Conservation (phyloP, 2,329 filamentous ascomycete genomes). For the Atkinsonella hypoxylon region DNA sequence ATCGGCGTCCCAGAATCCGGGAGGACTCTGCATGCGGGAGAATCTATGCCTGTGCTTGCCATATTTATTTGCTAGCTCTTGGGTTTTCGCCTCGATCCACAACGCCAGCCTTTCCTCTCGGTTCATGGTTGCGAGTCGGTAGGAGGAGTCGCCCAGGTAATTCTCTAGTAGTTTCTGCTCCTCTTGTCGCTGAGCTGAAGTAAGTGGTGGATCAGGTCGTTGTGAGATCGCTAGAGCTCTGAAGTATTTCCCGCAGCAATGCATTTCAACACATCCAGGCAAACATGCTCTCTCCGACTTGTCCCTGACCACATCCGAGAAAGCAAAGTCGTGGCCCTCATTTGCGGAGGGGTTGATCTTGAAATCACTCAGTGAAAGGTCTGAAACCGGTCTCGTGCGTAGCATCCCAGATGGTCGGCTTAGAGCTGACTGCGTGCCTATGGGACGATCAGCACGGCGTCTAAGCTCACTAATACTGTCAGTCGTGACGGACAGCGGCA, state of each 20-base stretch:
- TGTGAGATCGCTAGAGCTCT: slow-evolving; percentile 49
- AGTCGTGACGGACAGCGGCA: not conserved
- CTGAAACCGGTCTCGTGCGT: slow-evolving; percentile 42
- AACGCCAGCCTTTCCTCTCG: slow-evolving; percentile 50
- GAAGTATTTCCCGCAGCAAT: slow-evolving; percentile 67
- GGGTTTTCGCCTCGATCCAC: slow-evolving; percentile 64
- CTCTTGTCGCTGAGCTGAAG: slow-evolving; percentile 22
- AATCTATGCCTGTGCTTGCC: slow-evolving; percentile 70
- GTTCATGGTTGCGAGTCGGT: slow-evolving; percentile 46
- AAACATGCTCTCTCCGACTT: slow-evolving; percentile 58
- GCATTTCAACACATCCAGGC: slow-evolving; percentile 59
- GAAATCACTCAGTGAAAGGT: slow-evolving; percentile 61
- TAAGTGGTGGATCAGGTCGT: slow-evolving; percentile 27
- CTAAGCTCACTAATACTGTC: not conserved
- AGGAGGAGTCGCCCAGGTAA: slow-evolving; percentile 46
- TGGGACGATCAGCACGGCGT: not conserved
- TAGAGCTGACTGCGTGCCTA: not conserved
- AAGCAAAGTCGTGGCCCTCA: slow-evolving; percentile 60
- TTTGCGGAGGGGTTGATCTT: slow-evolving; percentile 67
- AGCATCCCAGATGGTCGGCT: slow-evolving; percentile 24
- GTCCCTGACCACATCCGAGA: slow-evolving; percentile 60
- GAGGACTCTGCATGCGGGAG: slow-evolving; percentile 59
- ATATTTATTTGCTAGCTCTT: slow-evolving; percentile 59
- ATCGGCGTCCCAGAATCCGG: slow-evolving; percentile 82
- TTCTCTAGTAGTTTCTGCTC: slow-evolving; percentile 41